Conservation (phyloP, 2,329 filamentous ascomycete genomes). For the Colletotrichum scovillei region DNA sequence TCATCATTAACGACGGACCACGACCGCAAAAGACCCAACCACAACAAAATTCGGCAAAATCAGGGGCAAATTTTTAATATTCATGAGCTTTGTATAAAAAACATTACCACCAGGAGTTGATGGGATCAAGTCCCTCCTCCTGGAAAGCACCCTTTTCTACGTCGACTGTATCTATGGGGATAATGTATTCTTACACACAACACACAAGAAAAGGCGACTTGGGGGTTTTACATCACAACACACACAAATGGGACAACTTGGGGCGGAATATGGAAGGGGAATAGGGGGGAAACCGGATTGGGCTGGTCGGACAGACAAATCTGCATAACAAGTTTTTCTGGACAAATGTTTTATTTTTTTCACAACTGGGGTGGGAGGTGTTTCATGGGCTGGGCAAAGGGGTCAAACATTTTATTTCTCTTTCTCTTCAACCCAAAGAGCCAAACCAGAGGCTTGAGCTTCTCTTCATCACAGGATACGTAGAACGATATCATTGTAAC, state of each 20-base stretch:
- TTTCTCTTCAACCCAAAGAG: not conserved
- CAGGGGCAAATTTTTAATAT: constrained; percentile 1
- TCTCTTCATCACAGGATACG: constrained; percentile 19
- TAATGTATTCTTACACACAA: constrained; percentile 3
- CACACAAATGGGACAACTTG: not conserved
- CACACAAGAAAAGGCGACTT: not conserved
- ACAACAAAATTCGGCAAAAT: constrained; percentile 10
- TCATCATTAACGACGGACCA: constrained; percentile 32
- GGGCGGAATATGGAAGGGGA: not conserved
- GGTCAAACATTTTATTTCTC: not conserved
- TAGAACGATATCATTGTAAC: constrained; percentile 35
- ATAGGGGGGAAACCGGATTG: not conserved
- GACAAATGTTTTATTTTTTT: not conserved
- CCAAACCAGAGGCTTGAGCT: constrained; percentile 23
- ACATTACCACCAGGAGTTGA: not conserved
- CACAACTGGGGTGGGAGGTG: not conserved
- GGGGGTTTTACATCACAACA: not conserved
- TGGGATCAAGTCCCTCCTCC: not conserved
- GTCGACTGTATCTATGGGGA: constrained; percentile 6
- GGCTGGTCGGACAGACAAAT: not conserved
- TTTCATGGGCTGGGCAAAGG: not conserved
- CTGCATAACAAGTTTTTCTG: constrained; percentile 6
- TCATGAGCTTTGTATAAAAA: constrained; percentile 5
- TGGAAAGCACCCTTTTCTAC: not conserved
- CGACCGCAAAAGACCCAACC: constrained; percentile 28